Evolutionary conservation across 2,329 filamentous ascomycete genomes (phyloP).

Genomic region (Botrytis pseudocinerea): DNA sequence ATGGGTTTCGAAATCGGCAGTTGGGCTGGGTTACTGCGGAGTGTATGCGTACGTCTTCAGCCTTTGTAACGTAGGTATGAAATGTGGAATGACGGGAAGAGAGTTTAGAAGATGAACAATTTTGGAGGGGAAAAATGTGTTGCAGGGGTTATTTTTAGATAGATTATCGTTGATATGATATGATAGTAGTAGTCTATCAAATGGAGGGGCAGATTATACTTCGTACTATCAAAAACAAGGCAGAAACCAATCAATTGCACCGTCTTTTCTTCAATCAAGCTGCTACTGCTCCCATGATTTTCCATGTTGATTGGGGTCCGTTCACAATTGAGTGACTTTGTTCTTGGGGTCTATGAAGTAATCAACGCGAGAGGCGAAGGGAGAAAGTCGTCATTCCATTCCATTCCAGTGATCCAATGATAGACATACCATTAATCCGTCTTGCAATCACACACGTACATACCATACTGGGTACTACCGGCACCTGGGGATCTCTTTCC

Average conservation of each 20-base stretch:
- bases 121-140: slow-evolving; percentile 3
- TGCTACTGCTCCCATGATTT: neutral
- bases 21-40: neutral
- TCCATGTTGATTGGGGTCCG: neutral
- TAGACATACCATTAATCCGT: neutral
- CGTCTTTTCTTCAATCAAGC: neutral
- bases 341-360: neutral
- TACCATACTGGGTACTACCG: neutral
- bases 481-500: neutral
- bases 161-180: neutral
- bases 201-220: neutral
- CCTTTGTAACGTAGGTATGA: neutral
- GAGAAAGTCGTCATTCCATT: neutral
- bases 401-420: neutral
- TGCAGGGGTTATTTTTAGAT: slow-evolving; percentile 13
- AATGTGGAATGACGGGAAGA: neutral
- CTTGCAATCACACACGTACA: neutral
- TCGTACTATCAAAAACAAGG: neutral
- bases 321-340: neutral
- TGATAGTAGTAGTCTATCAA: neutral
- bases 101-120: neutral
- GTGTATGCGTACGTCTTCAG: neutral
- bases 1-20: neutral
- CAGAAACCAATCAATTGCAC: slow-evolving; percentile 1
- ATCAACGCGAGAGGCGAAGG: neutral